Conservation (phyloP, 2,329 filamentous ascomycete genomes). For the Talaromyces sp. region DNA sequence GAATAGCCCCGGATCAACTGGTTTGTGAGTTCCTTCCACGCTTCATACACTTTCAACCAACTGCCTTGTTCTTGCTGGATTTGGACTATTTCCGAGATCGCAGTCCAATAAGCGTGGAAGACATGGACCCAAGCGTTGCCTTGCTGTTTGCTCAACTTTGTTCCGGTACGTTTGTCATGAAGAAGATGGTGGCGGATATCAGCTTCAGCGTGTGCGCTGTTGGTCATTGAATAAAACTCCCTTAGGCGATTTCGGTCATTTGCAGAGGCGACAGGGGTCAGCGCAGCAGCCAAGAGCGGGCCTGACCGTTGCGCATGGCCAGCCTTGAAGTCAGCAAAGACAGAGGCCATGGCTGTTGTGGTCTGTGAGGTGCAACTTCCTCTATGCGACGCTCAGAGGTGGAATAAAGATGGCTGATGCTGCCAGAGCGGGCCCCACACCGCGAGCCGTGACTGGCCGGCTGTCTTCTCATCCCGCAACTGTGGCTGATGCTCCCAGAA, state of each 20-base stretch:
- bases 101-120: constrained; percentile 78
- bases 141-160: constrained; percentile 61
- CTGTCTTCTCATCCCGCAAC: constrained; percentile 5
- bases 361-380: background rate
- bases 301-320: constrained; percentile 64
- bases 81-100: constrained; percentile 65
- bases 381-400: background rate
- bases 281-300: constrained; percentile 65
- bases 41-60: constrained; percentile 78
- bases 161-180: constrained; percentile 52
- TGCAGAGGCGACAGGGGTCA: constrained; percentile 64
- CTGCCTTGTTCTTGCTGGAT: constrained; percentile 54
- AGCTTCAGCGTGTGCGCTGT: constrained; percentile 57
- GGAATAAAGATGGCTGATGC: background rate
- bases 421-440: background rate
- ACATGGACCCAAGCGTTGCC: constrained; percentile 80
- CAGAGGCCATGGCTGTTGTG: constrained; percentile 57
- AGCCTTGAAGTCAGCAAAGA: constrained; percentile 68
- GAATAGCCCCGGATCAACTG: constrained; percentile 76
- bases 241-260: constrained; percentile 61
- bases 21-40: constrained; percentile 81
- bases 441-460: constrained; percentile 9
- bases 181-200: constrained; percentile 69
- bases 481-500: constrained; percentile 14
- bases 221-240: constrained; percentile 67